Evolutionary conservation across 139 green algal species (phyloP).

Genomic region (Closterium sp.): DNA sequence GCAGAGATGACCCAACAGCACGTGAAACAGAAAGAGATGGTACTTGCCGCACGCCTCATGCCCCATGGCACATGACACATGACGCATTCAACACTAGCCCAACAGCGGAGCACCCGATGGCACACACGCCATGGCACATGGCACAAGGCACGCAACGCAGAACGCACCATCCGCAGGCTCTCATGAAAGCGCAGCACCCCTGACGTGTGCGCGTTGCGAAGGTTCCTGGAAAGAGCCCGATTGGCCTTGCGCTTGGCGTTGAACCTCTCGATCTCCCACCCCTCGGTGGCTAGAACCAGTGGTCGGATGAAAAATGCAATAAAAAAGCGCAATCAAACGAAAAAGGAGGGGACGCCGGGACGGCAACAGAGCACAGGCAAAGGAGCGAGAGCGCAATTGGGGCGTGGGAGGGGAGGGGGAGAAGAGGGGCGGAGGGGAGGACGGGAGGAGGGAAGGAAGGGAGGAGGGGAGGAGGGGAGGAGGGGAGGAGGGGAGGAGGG

Average conservation of each 20-base stretch:
- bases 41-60: background rate
- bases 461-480: background rate
- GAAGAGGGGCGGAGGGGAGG: no score
- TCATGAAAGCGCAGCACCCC: conserved; percentile 11
- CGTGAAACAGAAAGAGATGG: background rate
- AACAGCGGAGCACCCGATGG: no score
- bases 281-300: conserved; percentile 33
- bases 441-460: background rate
- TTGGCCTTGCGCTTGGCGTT: conserved; percentile 16
- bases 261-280: conserved; percentile 14
- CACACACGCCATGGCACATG: no score
- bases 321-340: no score
- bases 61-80: no score
- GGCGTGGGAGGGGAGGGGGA: no score
- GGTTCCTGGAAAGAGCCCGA: background rate
- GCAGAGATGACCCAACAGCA: no score
- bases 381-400: no score
- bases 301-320: background rate
- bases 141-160: no score
- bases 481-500: background rate
- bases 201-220: background rate
- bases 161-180: background rate
- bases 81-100: no score
- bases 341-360: no score
- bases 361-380: no score